These are phyloP conservation scores for Zygosaccharomyces bisporus DNA, from an alignment of 805 yeast genomes.

Conservation along the genomic window DNA sequence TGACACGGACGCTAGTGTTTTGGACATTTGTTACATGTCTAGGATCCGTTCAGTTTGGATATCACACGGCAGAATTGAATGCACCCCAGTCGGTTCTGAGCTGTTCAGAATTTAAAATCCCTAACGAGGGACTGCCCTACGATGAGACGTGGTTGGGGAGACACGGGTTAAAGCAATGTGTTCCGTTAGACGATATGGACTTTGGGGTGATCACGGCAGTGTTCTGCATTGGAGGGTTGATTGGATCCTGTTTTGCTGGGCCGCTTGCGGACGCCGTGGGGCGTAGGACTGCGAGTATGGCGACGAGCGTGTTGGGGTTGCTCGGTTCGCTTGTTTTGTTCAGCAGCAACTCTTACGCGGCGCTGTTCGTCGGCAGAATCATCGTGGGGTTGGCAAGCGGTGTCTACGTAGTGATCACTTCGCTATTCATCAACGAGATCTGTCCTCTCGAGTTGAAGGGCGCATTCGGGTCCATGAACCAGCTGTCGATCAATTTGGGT, in stretches of 20 bases:
- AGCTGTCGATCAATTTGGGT: conserved; percentile 80
- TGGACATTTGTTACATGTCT: conserved; percentile 60
- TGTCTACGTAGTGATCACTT: conserved; percentile 76
- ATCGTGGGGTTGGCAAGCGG: conserved; percentile 87
- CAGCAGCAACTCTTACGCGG: conserved; percentile 40
- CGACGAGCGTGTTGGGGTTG: conserved; percentile 51
- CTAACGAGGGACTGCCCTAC: conserved; percentile 21
- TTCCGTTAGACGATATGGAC: conserved; percentile 53
- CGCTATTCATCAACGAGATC: conserved; percentile 75
- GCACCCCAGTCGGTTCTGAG: conserved; percentile 76
- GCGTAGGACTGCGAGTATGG: conserved; percentile 49
- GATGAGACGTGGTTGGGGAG: conserved; percentile 34
- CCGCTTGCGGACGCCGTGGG: conserved; percentile 65
- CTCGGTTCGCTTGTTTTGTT: conserved; percentile 57
- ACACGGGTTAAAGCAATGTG: conserved; percentile 53
- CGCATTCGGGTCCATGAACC: conserved; percentile 82
- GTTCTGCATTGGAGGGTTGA: conserved; percentile 81
- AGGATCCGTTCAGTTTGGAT: conserved; percentile 86
- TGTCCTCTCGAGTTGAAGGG: conserved; percentile 71
- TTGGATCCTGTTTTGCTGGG: conserved; percentile 72
- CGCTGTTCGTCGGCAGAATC: conserved; percentile 64
- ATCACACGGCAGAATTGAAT: conserved; percentile 90
- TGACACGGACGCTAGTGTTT: conserved; percentile 35
- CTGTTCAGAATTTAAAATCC: conserved; percentile 41
- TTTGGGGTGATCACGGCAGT: conserved; percentile 73